Conservation (phyloP, 1,284 basidiomycete genomes). For the Phlebopus sp. region DNA sequence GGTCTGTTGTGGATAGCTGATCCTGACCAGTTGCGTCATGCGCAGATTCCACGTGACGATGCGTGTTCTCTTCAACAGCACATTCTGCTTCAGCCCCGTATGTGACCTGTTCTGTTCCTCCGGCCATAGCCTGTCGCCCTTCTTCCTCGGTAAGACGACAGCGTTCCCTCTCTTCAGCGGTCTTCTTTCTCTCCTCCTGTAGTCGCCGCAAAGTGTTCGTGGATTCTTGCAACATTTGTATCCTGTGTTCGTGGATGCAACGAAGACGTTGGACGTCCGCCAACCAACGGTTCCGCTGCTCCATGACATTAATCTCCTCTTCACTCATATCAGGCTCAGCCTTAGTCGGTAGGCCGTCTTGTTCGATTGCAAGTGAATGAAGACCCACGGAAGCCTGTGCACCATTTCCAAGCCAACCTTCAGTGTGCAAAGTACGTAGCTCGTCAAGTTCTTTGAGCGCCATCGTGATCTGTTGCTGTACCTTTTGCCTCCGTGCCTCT, state of each 20-base stretch:
- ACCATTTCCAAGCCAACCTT: slow-evolving; percentile 3
- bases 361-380: background rate
- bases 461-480: slow-evolving; percentile 19
- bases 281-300: slow-evolving; percentile 13
- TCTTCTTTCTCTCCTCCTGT: slow-evolving; percentile 18
- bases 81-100: slow-evolving; percentile 4
- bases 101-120: slow-evolving; percentile 11
- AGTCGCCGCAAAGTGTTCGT: slow-evolving; percentile 17
- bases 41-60: slow-evolving; percentile 2
- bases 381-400: background rate
- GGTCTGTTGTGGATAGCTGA: slow-evolving; percentile 12
- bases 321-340: slow-evolving; percentile 23
- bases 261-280: slow-evolving; percentile 15
- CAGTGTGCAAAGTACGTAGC: slow-evolving; percentile 6
- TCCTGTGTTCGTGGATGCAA: slow-evolving; percentile 17
- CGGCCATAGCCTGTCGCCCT: slow-evolving; percentile 2
- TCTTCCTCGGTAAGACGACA: slow-evolving; percentile 19
- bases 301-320: slow-evolving; percentile 17
- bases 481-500: slow-evolving; percentile 14
- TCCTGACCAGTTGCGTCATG: slow-evolving; percentile 3
- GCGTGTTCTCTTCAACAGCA: slow-evolving; percentile 9
- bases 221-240: slow-evolving; percentile 15
- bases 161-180: slow-evolving; percentile 13
- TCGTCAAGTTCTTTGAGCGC: slow-evolving; percentile 23
- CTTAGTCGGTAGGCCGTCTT: slow-evolving; percentile 12